Conservation (phyloP, 495 filamentous ascomycete species). For the Neurospora sp. region DNA sequence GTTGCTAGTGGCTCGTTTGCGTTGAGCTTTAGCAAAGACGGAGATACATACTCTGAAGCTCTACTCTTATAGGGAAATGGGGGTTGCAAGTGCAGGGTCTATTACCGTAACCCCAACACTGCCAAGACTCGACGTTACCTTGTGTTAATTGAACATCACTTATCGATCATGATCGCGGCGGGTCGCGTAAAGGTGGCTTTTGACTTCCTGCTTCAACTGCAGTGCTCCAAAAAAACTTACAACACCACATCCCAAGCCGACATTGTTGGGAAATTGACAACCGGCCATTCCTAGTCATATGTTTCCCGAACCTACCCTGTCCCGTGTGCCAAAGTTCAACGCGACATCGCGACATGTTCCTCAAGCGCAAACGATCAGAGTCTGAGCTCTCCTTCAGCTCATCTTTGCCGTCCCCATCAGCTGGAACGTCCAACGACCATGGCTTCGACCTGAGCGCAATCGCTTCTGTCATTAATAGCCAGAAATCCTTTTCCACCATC, state of each 20-base stretch:
- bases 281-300: not conserved
- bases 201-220: not conserved
- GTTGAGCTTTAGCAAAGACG: not conserved
- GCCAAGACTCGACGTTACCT: not conserved
- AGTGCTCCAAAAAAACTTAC: not conserved
- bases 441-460: conserved; percentile 19
- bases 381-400: conserved; percentile 36
- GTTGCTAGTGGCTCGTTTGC: not conserved
- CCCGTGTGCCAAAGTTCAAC: not conserved
- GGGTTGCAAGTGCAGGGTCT: not conserved
- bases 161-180: not conserved
- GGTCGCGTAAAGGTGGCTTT: not conserved
- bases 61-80: not conserved
- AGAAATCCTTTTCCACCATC: conserved; percentile 12
- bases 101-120: not conserved
- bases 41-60: not conserved
- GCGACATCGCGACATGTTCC: conserved; percentile 19
- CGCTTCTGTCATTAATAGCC: conserved; percentile 11
- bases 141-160: not conserved
- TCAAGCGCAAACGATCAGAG: conserved; percentile 44
- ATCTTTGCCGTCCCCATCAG: conserved; percentile 26
- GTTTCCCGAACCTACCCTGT: not conserved
- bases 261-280: not conserved
- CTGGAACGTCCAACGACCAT: conserved; percentile 8
- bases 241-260: no score